These are phyloP conservation scores for Aspergillus glaucus DNA, from an alignment of 2,329 filamentous ascomycete species.

Conservation along the genomic window DNA sequence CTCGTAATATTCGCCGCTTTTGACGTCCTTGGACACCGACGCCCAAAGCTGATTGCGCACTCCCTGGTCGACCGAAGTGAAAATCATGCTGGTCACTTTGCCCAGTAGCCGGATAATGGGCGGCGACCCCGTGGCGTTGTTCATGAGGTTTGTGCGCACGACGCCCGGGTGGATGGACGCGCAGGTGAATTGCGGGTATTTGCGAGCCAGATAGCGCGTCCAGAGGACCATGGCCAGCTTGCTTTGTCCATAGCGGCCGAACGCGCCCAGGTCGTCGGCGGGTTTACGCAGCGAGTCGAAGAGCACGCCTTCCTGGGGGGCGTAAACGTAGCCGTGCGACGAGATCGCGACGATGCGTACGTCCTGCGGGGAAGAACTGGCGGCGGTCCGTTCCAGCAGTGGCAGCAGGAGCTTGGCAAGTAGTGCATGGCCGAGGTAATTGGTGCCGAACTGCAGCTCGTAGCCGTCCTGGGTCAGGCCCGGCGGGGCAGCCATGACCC, in stretches of 20 bases:
- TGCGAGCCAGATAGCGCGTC: conserved; percentile 34
- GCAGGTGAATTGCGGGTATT: conserved; percentile 31
- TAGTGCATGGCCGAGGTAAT: conserved; percentile 46
- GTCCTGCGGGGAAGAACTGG: background rate
- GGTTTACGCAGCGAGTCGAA: conserved; percentile 10
- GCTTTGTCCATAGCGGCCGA: conserved; percentile 38
- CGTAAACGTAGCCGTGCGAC: conserved; percentile 1
- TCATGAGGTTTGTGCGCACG: conserved; percentile 32
- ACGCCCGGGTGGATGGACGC: conserved; percentile 39
- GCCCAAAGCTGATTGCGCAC: conserved; percentile 40
- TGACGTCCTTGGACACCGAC: conserved; percentile 14
- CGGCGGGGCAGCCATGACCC: conserved; percentile 37
- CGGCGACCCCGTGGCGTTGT: conserved; percentile 6
- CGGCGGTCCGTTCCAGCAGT: background rate
- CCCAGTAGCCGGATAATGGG: too few species aligned
- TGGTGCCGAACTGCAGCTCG: conserved; percentile 46
- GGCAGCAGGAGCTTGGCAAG: conserved; percentile 37
- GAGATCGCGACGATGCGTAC: conserved; percentile 8
- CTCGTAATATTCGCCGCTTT: conserved; percentile 7
- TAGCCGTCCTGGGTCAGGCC: conserved; percentile 42
- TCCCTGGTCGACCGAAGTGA: conserved; percentile 25
- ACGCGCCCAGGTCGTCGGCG: conserved; percentile 16
- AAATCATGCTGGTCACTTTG: too few species aligned
- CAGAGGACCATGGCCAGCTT: conserved; percentile 47
- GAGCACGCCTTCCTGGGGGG: conserved; percentile 7